These are phyloP conservation scores for Carpinus fangiana DNA, from an alignment of 306 rosid species.

Conservation along the genomic window DNA sequence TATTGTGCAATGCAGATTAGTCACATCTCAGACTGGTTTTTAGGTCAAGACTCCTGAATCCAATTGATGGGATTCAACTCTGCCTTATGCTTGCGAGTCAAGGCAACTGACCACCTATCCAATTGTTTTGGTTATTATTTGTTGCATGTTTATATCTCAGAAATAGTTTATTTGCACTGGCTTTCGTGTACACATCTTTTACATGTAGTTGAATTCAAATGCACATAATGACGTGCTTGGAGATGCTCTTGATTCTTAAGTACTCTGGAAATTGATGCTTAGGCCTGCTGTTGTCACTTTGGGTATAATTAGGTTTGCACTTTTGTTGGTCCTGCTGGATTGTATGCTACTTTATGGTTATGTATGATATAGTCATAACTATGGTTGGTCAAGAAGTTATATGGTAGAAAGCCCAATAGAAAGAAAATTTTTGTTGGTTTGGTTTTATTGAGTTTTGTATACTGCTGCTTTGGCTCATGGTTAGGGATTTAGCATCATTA, in stretches of 20 bases:
- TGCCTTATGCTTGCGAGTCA: not conserved
- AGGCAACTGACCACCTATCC: not conserved
- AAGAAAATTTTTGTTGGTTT: not conserved
- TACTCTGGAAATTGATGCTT: too few species aligned
- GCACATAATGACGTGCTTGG: not conserved
- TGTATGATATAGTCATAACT: not conserved
- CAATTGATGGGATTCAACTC: not conserved
- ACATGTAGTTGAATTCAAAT: not conserved
- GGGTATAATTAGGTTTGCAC: not conserved
- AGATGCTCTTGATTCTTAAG: not conserved
- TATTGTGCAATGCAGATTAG: not conserved
- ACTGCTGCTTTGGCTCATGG: not conserved
- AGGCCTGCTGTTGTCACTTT: not conserved
- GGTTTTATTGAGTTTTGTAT: too few species aligned
- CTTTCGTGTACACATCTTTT: not conserved
- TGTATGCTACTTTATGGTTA: not conserved
- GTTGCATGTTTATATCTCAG: not conserved
- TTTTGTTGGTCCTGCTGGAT: not conserved
- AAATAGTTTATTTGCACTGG: not conserved
- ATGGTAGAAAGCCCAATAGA: not conserved
- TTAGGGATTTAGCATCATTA: not conserved
- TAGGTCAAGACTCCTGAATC: not conserved
- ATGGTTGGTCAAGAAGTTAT: not conserved
- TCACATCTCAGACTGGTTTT: not conserved
- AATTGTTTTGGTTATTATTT: not conserved